Percentiles rank a stretch among this genome's conserved stretches.
Evolutionary conservation across 345 rosid species (phyloP).

Genomic region (Psidium guajava): DNA sequence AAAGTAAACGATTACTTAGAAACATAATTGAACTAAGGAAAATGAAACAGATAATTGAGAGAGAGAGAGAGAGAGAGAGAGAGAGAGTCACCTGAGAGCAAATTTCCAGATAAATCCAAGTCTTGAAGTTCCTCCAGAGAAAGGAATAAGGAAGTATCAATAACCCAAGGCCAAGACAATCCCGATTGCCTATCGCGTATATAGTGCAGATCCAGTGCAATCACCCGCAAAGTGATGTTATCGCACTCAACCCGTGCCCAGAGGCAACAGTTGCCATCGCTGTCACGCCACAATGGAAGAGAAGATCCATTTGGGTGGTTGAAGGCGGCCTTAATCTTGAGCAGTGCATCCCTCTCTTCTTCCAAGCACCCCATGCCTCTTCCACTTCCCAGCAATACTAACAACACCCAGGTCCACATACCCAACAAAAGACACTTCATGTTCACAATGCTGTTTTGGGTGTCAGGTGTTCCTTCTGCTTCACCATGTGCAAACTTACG

Average conservation of each 20-base stretch:
- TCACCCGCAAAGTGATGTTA: neutral
- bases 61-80: neutral
- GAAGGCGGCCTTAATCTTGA: neutral
- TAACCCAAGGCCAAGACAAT: neutral
- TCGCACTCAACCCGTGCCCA: rapidly evolving
- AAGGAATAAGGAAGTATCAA: too few species aligned
- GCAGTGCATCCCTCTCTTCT: neutral
- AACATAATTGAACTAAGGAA: too few species aligned
- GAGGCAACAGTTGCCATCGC: neutral
- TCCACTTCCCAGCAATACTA: neutral
- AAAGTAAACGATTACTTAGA: neutral
- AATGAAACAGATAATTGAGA: neutral
- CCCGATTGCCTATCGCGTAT: too few species aligned
- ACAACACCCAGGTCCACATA: neutral
- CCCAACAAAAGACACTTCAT: neutral
- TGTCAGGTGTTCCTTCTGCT: neutral
- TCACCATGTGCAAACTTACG: neutral
- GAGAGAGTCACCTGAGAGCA: neutral
- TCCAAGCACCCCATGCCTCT: neutral
- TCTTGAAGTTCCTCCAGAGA: neutral
- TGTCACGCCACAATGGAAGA: rapidly evolving
- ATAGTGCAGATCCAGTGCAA: too few species aligned
- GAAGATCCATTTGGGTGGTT: neutral
- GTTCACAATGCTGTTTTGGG: neutral
- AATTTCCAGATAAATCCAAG: neutral